Percentiles rank a stretch among this genome's conserved stretches.
Evolutionary conservation across 2,329 filamentous ascomycete species (phyloP).

Genomic region (Pseudopyrenochaeta lycopersici): DNA sequence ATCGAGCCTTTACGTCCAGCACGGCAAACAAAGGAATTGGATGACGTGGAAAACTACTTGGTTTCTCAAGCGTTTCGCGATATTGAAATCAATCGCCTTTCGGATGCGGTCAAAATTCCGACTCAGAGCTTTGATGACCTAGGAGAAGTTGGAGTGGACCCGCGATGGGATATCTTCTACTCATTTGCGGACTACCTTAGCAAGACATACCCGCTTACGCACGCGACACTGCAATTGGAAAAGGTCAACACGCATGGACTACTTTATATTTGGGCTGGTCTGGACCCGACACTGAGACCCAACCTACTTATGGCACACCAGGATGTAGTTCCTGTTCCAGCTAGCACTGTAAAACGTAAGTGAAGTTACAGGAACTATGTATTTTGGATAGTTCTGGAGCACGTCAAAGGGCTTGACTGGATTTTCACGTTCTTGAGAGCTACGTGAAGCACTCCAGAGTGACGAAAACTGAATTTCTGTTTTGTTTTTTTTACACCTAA

Average conservation of each 20-base stretch:
- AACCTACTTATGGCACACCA: slow-evolving; percentile 70
- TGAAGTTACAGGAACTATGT: neutral
- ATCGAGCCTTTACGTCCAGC: slow-evolving; percentile 38
- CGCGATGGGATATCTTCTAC: slow-evolving; percentile 67
- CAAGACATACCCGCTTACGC: slow-evolving; percentile 44
- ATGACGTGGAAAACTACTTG: slow-evolving; percentile 39
- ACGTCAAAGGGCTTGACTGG: too few species aligned
- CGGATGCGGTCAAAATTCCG: slow-evolving; percentile 62
- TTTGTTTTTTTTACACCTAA: too few species aligned
- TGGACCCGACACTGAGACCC: slow-evolving; percentile 60
- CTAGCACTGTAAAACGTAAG: slow-evolving; percentile 53
- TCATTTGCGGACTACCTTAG: slow-evolving; percentile 57
- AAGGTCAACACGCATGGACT: slow-evolving; percentile 68
- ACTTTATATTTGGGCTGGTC: slow-evolving; percentile 66
- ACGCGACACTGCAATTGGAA: slow-evolving; percentile 58
- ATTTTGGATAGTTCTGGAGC: too few species aligned
- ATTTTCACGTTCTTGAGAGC: too few species aligned
- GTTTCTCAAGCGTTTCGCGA: slow-evolving; percentile 38
- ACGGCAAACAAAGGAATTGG: slow-evolving; percentile 33
- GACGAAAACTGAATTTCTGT: neutral
- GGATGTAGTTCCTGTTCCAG: slow-evolving; percentile 68
- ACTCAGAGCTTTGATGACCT: slow-evolving; percentile 66
- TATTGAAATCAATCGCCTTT: slow-evolving; percentile 48
- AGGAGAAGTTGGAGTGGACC: slow-evolving; percentile 63
- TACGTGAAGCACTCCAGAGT: too few species aligned